Conservation (phyloP, 83 land plant genomes). For the Picea abies region DNA sequence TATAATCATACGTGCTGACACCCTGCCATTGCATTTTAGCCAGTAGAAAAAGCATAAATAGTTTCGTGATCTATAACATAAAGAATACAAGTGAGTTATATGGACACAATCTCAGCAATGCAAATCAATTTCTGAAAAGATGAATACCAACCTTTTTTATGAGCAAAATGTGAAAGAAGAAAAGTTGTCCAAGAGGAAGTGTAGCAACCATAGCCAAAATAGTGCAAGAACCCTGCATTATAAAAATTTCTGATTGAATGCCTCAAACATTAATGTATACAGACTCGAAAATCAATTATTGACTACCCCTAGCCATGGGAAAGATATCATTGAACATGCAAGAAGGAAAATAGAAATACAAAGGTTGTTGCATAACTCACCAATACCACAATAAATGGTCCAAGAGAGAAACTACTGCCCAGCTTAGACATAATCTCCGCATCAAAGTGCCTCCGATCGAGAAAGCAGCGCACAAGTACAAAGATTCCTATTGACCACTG, state of each 20-base stretch:
- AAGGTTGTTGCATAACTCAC: slow-evolving; percentile 44
- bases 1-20: slow-evolving; percentile 90
- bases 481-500: slow-evolving; percentile 87
- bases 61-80: background rate
- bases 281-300: background rate
- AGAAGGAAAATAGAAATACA: background rate
- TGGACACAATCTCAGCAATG: background rate
- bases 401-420: slow-evolving; percentile 94
- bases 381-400: slow-evolving; percentile 88
- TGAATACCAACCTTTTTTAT: slow-evolving; percentile 66
- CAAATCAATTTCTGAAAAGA: slow-evolving; percentile 9
- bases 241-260: background rate
- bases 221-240: slow-evolving; percentile 71
- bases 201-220: slow-evolving; percentile 85
- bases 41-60: background rate
- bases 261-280: background rate
- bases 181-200: slow-evolving; percentile 85
- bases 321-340: background rate
- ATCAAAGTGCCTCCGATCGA: slow-evolving; percentile 54
- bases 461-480: slow-evolving; percentile 83
- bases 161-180: slow-evolving; percentile 84
- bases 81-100: background rate
- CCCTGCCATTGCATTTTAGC: slow-evolving; percentile 46
- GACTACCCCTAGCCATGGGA: background rate
- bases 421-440: slow-evolving; percentile 75